Conservation (phyloP, 1,284 basidiomycete genomes). For the Apiotrichum siamense region DNA sequence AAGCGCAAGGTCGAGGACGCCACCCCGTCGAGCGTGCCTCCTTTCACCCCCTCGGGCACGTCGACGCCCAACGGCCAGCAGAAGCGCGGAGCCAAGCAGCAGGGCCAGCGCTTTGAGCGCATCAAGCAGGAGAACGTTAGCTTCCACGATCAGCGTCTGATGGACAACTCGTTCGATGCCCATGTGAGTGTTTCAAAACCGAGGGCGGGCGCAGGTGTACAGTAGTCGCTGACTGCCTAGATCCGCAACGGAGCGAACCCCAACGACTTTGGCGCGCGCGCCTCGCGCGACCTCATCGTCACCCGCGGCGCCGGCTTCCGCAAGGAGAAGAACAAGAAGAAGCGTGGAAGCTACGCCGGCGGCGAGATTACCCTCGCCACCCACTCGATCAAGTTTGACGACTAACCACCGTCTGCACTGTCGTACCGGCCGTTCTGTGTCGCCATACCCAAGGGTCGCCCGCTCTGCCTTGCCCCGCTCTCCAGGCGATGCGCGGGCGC, state of each 20-base stretch:
- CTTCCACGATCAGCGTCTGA: slow-evolving; percentile 57
- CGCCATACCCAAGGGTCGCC: neutral
- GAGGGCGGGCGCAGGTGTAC: neutral
- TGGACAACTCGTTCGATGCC: slow-evolving; percentile 76
- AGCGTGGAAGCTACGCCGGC: slow-evolving; percentile 83
- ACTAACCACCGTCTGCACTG: no score
- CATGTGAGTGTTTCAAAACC: slow-evolving; percentile 54
- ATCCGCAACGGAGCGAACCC: slow-evolving; percentile 50
- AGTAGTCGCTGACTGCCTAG: slow-evolving; percentile 42
- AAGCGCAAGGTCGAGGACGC: slow-evolving; percentile 29
- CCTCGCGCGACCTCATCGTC: slow-evolving; percentile 79
- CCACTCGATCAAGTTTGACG: slow-evolving; percentile 76
- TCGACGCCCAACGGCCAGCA: slow-evolving; percentile 15
- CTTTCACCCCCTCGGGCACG: slow-evolving; percentile 16
- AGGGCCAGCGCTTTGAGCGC: slow-evolving; percentile 65
- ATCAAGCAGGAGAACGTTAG: slow-evolving; percentile 65
- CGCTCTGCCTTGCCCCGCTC: no score
- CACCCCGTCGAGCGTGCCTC: slow-evolving; percentile 9
- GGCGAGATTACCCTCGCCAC: slow-evolving; percentile 84
- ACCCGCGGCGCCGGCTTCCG: slow-evolving; percentile 91
- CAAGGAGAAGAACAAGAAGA: slow-evolving; percentile 99
- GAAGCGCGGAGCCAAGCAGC: slow-evolving; percentile 12
- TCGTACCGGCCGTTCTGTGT: neutral
- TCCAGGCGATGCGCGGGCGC: no score
- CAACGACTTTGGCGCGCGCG: slow-evolving; percentile 83